Evolutionary conservation across 1,284 basidiomycete genomes (phyloP).

Genomic region (Ustilago shanxiensis): DNA sequence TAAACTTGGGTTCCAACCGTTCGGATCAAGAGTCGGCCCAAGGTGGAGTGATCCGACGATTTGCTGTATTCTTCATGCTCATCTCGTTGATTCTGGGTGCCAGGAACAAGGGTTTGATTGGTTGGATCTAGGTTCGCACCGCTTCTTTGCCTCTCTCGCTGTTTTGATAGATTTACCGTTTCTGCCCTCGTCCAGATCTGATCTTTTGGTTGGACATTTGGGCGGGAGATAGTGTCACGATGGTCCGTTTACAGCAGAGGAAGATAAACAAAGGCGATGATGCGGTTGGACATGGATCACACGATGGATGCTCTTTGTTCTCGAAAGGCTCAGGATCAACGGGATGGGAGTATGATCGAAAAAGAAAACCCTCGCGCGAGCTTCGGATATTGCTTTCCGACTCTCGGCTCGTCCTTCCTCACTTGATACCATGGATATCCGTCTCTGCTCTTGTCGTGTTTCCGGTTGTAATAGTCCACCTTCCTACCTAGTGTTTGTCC

Average conservation of each 20-base stretch:
- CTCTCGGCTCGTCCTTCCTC: not conserved
- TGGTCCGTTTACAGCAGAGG: too few relatives aligned
- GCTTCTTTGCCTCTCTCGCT: not conserved
- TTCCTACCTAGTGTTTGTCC: too few relatives aligned
- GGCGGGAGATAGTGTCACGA: too few relatives aligned
- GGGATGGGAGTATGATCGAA: not conserved
- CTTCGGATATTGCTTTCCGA: not conserved
- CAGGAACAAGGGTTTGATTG: slow-evolving; percentile 46
- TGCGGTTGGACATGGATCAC: too few relatives aligned
- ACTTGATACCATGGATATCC: not conserved
- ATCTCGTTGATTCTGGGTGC: slow-evolving; percentile 53
- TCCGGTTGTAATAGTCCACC: too few relatives aligned
- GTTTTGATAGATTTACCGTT: not conserved
- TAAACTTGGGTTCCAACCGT: slow-evolving; percentile 14
- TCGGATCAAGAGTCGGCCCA: slow-evolving; percentile 37
- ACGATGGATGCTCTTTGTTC: not conserved
- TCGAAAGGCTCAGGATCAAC: not conserved
- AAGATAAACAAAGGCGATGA: too few relatives aligned
- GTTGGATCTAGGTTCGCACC: slow-evolving; percentile 17
- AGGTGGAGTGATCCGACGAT: slow-evolving; percentile 17
- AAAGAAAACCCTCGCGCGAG: too few relatives aligned
- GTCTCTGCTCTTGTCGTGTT: not conserved
- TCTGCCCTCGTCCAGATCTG: not conserved
- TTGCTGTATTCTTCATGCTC: slow-evolving; percentile 35
- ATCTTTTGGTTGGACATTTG: too few relatives aligned